Evolutionary conservation across 2,329 filamentous ascomycete genomes (phyloP).

Genomic region (Aureobasidium sp.): DNA sequence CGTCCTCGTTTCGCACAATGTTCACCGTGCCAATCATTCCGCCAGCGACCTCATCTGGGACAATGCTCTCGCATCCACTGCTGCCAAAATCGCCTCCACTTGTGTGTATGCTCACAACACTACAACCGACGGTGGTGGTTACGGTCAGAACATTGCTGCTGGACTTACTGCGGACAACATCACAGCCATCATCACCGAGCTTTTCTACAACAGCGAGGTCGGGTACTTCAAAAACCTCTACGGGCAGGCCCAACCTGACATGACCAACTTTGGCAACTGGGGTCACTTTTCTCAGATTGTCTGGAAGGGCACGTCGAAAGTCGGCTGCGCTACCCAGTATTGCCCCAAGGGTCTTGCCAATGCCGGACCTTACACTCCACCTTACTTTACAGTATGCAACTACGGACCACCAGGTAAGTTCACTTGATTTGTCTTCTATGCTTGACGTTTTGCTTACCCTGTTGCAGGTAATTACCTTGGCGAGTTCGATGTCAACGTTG

Average conservation of each 20-base stretch:
- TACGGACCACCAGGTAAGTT: conserved; percentile 65
- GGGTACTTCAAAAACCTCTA: conserved; percentile 49
- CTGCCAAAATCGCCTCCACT: conserved; percentile 53
- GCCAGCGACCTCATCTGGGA: conserved; percentile 60
- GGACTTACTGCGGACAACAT: conserved; percentile 51
- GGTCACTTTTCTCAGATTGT: conserved; percentile 73
- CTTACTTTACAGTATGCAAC: conserved; percentile 85
- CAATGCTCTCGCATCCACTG: conserved; percentile 55
- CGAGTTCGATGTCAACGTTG: too few species aligned
- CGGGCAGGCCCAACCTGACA: conserved; percentile 52
- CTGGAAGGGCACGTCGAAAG: conserved; percentile 56
- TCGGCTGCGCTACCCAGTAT: conserved; percentile 57
- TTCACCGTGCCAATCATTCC: conserved; percentile 80
- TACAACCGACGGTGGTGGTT: conserved; percentile 55
- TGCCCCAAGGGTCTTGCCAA: conserved; percentile 50
- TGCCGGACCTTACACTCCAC: conserved; percentile 34
- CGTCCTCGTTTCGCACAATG: conserved; percentile 70
- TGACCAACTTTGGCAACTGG: conserved; percentile 56
- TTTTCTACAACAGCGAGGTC: conserved; percentile 85
- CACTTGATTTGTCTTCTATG: too few species aligned
- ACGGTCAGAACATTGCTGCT: conserved; percentile 90
- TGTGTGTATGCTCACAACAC: conserved; percentile 72
- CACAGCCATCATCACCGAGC: conserved; percentile 63
- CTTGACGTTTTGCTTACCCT: too few species aligned
- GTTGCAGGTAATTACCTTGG: too few species aligned